Evolutionary conservation across 2,329 filamentous ascomycete species (phyloP), one percentile per base, ranked within the genome.

Genomic region (Scytalidium lignicola): DNA sequence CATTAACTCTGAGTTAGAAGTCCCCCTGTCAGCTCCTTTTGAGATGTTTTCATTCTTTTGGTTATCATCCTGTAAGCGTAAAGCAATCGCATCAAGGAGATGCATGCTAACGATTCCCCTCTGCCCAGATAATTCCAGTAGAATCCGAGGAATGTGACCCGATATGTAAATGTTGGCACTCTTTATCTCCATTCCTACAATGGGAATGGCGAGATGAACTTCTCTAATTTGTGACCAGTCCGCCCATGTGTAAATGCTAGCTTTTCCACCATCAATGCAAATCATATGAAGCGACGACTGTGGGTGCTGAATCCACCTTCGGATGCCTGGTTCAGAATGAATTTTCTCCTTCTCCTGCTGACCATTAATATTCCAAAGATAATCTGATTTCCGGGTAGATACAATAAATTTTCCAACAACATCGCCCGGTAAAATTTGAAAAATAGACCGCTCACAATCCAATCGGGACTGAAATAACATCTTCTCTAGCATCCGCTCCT

Each of bases 371-470:
- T 43, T 58, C 53, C 61, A 65, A 23, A 68, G 42, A 48, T 65
- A 51, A 46, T 66, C 63, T 9, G 63, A 62, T 48, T 63, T 55
- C 17, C 54, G 54, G 43, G 64, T 67, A 17, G 65, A 63, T 29
- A 67, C 37, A 41, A 68, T 44, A 39, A 67, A 63, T 32, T 62
- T 66, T 3, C 53, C 55, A n/a, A 50, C 54, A 18, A 23, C 23
- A 19, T 63, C 61, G 46, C 52, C 55, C n/a, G 59, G 50, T 42
- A 66, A 46, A 18, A 62, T 50, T 47, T 63, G 58, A 12, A 54
- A 52, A 29, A 66, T 60, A 23, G 63, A 51, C 17, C 54, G 51
- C 3, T 52, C 50, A 22, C 50, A 56, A 5, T 63, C 51, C 18
- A 64, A 55, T 12, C 53, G 55, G 52, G 37, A 59, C 54, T 42